These are phyloP conservation scores for Medicago arabica DNA, from an alignment of 306 rosid species.

Conservation along the genomic window DNA sequence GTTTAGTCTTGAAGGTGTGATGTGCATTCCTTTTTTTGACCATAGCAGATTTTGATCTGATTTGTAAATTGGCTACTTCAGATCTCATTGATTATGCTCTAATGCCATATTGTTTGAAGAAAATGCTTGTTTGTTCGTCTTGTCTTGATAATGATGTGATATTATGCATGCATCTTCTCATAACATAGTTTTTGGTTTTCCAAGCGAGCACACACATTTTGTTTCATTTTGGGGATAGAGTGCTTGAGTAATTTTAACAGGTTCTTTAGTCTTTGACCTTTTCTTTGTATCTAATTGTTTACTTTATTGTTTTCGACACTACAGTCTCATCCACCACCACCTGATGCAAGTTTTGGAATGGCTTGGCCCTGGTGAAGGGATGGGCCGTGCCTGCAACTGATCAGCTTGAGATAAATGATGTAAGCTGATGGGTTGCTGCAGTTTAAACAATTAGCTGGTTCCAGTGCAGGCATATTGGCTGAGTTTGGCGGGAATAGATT, in stretches of 20 bases:
- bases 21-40: neutral
- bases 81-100: neutral
- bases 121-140: neutral
- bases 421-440: conserved; percentile 42
- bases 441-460: conserved; percentile 53
- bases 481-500: conserved; percentile 67
- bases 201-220: neutral
- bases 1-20: neutral
- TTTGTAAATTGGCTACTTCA: neutral
- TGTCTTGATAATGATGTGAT: neutral
- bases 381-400: conserved; percentile 89
- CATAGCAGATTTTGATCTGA: neutral
- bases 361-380: conserved; percentile 99
- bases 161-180: neutral
- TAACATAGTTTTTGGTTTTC: neutral
- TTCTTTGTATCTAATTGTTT: conserved; percentile 18
- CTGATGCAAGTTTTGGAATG: conserved; percentile 89
- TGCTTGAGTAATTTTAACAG: neutral
- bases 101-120: neutral
- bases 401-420: conserved; percentile 57
- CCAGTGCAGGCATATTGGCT: conserved; percentile 88
- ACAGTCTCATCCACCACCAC: conserved; percentile 89
- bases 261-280: neutral
- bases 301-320: conserved; percentile 38
- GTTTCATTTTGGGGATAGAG: conserved; percentile 1